Evolutionary conservation across 2,329 filamentous ascomycete genomes (phyloP).

Genomic region (Tolypocladium tundrense): DNA sequence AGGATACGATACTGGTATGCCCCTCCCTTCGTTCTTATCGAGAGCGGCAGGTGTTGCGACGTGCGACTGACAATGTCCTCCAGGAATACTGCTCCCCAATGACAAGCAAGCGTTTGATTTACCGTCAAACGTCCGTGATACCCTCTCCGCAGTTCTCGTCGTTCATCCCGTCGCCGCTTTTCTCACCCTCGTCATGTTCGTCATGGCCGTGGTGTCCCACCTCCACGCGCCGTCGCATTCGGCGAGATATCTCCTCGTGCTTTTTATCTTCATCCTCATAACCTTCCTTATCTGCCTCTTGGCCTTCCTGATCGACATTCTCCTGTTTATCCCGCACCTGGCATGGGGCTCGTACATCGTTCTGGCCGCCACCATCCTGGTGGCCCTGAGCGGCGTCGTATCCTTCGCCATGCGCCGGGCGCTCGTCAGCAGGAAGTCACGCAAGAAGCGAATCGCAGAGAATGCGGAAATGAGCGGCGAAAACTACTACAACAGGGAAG

Average conservation of each 20-base stretch:
- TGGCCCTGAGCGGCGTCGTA: slow-evolving; percentile 71
- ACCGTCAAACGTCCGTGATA: slow-evolving; percentile 39
- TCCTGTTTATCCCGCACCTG: slow-evolving; percentile 89
- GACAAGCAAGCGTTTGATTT: slow-evolving; percentile 43
- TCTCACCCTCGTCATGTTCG: slow-evolving; percentile 74
- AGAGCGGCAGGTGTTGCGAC: background rate
- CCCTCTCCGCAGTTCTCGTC: slow-evolving; percentile 80
- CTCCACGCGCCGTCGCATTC: slow-evolving; percentile 85
- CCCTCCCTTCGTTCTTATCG: background rate
- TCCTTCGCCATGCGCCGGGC: slow-evolving; percentile 93
- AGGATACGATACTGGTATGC: slow-evolving; percentile 72
- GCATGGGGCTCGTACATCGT: slow-evolving; percentile 93
- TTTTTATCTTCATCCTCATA: slow-evolving; percentile 79
- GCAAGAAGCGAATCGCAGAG: slow-evolving; percentile 81
- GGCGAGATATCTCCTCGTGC: slow-evolving; percentile 70
- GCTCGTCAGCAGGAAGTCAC: slow-evolving; percentile 82
- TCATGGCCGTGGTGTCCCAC: slow-evolving; percentile 71
- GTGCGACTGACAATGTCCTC: background rate
- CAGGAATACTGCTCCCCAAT: slow-evolving; percentile 15
- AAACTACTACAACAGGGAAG: slow-evolving; percentile 73
- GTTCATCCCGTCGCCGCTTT: slow-evolving; percentile 87
- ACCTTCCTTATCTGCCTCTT: slow-evolving; percentile 75
- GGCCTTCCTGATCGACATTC: slow-evolving; percentile 85
- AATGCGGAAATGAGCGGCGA: slow-evolving; percentile 97
- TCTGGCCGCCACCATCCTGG: slow-evolving; percentile 75